Percentiles rank a stretch among this genome's conserved stretches.
Evolutionary conservation across 2,329 filamentous ascomycete genomes (phyloP).

Genomic region (Colletotrichum sp.): DNA sequence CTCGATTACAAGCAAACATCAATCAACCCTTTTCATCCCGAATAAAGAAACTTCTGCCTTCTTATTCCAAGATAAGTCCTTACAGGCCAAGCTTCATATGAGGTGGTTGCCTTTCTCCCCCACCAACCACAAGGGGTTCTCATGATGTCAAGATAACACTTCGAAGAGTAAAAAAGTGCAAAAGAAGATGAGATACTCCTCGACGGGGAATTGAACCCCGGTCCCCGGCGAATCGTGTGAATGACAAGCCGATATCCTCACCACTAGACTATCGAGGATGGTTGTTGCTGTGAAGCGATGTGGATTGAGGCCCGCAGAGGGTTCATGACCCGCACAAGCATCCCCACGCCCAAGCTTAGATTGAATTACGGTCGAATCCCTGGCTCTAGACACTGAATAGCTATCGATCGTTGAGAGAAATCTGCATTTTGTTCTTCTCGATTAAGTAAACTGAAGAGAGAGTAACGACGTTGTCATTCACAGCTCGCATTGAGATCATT

Average conservation of each 20-base stretch:
- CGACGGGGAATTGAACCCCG: neutral
- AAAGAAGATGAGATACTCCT: neutral
- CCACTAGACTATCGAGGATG: constrained; percentile 1
- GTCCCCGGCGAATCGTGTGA: neutral
- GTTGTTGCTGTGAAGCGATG: neutral
- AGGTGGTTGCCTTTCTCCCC: no score
- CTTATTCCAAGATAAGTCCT: no score
- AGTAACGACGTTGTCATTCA: neutral
- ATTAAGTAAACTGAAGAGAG: neutral
- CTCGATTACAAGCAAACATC: no score
- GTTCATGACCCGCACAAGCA: neutral
- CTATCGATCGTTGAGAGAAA: neutral
- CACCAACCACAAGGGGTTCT: no score
- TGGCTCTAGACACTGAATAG: neutral
- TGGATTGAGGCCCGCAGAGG: neutral
- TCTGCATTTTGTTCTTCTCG: fast-evolving
- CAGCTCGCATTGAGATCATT: neutral
- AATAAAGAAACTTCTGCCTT: no score
- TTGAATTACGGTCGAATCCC: neutral
- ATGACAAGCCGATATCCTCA: constrained; percentile 1
- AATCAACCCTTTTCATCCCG: no score
- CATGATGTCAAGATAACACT: no score
- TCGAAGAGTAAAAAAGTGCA: neutral
- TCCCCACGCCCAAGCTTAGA: no score
- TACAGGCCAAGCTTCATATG: no score